Conservation (phyloP, 345 rosid genomes). For the Citrus glauca region DNA sequence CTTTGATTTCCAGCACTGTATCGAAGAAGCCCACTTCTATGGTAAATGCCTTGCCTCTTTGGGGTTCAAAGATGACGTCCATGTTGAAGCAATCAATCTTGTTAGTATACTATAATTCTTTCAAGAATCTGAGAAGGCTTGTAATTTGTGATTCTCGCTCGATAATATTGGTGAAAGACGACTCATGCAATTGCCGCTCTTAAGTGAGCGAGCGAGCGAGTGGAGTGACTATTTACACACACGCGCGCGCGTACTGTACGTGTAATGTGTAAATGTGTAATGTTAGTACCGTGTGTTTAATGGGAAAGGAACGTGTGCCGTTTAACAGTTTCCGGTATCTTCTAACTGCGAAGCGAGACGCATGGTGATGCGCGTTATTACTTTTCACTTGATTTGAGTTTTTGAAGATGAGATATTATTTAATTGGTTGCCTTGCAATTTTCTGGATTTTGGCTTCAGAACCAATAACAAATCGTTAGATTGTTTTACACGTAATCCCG, state of each 20-base stretch:
- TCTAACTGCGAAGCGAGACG: neutral
- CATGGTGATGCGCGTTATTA: neutral
- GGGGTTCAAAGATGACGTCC: conserved; percentile 68
- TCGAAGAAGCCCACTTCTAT: conserved; percentile 80
- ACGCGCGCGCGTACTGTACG: rapidly evolving
- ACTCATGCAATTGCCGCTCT: neutral
- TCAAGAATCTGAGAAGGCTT: neutral
- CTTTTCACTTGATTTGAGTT: too few relatives aligned
- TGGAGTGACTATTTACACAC: neutral
- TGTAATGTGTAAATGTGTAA: too few relatives aligned
- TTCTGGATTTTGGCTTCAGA: too few relatives aligned
- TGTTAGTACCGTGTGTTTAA: neutral
- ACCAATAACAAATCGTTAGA: too few relatives aligned
- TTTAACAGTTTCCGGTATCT: conserved; percentile 11
- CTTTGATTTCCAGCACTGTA: conserved; percentile 69
- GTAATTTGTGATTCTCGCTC: neutral
- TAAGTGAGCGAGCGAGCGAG: neutral
- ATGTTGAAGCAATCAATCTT: conserved; percentile 7
- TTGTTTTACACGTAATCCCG: neutral
- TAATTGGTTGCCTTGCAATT: neutral
- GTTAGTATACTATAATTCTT: too few relatives aligned
- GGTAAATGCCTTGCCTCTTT: conserved; percentile 49
- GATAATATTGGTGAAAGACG: neutral
- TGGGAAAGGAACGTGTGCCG: neutral
- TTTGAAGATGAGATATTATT: neutral